Base-by-base conservation (phyloP, 768 basidiomycete genomes). In the Tulasnella sp. region DNA sequence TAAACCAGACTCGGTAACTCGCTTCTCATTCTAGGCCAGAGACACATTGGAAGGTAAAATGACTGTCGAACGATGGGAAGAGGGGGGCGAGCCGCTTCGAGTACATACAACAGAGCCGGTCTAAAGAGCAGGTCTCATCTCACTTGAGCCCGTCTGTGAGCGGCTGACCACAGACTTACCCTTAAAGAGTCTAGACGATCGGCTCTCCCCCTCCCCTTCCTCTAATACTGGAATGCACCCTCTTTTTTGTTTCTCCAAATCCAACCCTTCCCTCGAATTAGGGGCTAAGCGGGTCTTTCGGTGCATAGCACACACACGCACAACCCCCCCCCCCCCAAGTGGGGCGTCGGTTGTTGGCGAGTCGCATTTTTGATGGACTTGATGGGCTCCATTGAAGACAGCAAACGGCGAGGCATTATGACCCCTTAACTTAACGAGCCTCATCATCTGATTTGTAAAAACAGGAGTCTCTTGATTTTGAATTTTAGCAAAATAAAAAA, bases 161-260 rank as follows among this genome's bases (percentile, higher is more conserved):
- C 62, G 36, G 36, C 34, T 68, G 62, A 68, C 62, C 62, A 68
- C 31, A 68, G 62, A 36, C 31, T 68, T 68, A 36, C 62, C 62
- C 62, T 68, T 27, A 68, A 68, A 27, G 62, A 68, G 62, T 68
- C 62, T 68, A 68, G 62, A 36, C 62, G 62, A 68, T 68, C 62
- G 31, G 31, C 27, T n/a, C n/a, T n/a, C n/a, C 62, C 62, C 18
- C 21, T n/a, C n/a, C n/a, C n/a, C n/a, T n/a, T n/a, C 31, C 62
- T 68, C 62, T 68, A 44, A 27, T 31, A 68, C 31, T 24, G 34
- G 27, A 14, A 68, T 16, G 62, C 62, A 68, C 62, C 62, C 62
- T 68, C 62, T 68, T 68, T n/a, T n/a, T 52, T n/a, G n/a, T n/a
- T n/a, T n/a, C n/a, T 52, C n/a, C 14, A 21, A n/a, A 21, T 21